Evolutionary conservation across 169 alveolate species (phyloP), one percentile per base, ranked within the genome.

Genomic region (Eimeria acervulina): DNA sequence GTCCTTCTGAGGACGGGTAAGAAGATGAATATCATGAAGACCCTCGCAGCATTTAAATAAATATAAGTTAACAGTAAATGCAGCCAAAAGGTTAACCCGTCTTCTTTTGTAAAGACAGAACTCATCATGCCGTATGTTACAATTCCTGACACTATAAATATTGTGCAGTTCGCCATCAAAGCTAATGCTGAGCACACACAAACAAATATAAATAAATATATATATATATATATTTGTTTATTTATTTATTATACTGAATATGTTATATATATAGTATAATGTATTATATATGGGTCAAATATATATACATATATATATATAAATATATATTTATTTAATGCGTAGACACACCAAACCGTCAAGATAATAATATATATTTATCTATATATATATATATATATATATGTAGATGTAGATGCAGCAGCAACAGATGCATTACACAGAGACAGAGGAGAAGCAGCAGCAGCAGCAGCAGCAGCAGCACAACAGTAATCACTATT

Each of bases 61-160:
- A 98, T 26, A 78, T 98, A 98, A 26, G 97, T 97, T 42, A 94
- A 80, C 63, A 76, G 90, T 19, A 95, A 97, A 80, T 97, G 93
- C 78, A 94, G 17, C 96, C 95, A 87, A 95, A 61, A 61, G 44
- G 81, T 13, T 66, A 95, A 61, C 33, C 95, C 84, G 93, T 93
- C 70, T 80, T 93, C 68, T 70, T 89, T 94, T 26, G 52, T 87
- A 51, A 90, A 96, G 28, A 95, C 96, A 95, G 93, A 91, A 90
- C 98, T 95, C 98, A 97, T 96, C 98, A 98, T 98, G 5, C 99
- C 99, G 42, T 97, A 93, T 0, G 99, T 96, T 12, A 98, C 96
- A 12, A 98, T 97, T 31, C 99, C 99, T 36, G 98, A 96, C 66
- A 98, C 97, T 80, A 98, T 89, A 74, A 98, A 98, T 52, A 98